A percentile compares a stretch with the other conserved stretches of the same genome.
These are phyloP conservation scores for Huntiella decipiens DNA, from an alignment of 2,329 filamentous ascomycete species.

Conservation along the genomic window DNA sequence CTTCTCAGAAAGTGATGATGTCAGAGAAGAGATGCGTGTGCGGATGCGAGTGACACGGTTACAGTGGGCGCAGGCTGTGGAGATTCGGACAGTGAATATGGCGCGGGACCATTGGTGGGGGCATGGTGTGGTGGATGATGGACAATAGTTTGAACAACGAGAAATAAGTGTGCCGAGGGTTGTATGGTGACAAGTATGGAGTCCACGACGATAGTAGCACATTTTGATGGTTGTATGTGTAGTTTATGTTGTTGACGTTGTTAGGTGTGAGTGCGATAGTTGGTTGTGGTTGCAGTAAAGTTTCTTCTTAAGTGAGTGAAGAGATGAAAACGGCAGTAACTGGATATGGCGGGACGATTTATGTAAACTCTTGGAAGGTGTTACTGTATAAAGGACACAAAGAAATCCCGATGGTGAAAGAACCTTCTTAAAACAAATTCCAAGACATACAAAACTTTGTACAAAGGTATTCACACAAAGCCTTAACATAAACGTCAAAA, in stretches of 20 bases:
- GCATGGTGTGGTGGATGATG: not conserved
- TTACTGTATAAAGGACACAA: not conserved
- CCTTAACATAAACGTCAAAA: not conserved
- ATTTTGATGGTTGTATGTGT: conserved; percentile 8
- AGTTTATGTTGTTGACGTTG: not conserved
- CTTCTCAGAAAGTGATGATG: conserved; percentile 4
- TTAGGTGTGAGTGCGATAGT: not conserved
- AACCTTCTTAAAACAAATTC: not conserved
- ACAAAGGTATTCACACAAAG: too few species aligned
- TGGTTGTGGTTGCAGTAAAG: not conserved
- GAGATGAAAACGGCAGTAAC: too few species aligned
- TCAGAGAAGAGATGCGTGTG: conserved; percentile 6
- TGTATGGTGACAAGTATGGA: conserved; percentile 13
- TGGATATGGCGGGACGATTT: not conserved
- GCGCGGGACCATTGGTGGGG: conserved; percentile 11
- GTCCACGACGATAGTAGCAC: conserved; percentile 13
- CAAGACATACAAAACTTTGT: too few species aligned
- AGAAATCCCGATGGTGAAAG: not conserved
- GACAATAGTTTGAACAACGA: conserved; percentile 3
- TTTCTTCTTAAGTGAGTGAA: too few species aligned
- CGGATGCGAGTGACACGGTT: conserved; percentile 4
- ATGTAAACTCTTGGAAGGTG: not conserved
- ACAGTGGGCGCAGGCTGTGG: conserved; percentile 7
- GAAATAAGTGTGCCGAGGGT: conserved; percentile 9
- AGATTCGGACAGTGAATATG: conserved; percentile 9